Evolutionary conservation across 306 rosid species (phyloP).

Genomic region (Acacia crassicarpa): DNA sequence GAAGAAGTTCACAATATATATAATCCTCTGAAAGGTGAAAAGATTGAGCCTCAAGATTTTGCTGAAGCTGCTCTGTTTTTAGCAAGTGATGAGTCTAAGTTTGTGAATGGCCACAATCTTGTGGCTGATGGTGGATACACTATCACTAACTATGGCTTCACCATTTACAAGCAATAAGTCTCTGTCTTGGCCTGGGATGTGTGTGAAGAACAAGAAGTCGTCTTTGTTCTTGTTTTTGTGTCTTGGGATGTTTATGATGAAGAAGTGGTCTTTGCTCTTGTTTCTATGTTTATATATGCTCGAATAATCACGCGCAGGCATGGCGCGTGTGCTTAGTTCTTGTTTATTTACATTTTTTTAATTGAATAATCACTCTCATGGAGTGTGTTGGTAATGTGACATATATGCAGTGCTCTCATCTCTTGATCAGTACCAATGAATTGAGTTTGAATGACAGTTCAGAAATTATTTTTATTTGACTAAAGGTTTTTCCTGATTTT

Average conservation of each 20-base stretch:
- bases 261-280: not conserved
- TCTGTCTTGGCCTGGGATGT: too few species aligned
- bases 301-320: not conserved
- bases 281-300: not conserved
- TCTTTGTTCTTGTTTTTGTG: too few species aligned
- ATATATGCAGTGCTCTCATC: too few species aligned
- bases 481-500: too few species aligned
- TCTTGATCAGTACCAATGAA: too few species aligned
- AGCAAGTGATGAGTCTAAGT: constrained; percentile 44
- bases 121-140: not conserved
- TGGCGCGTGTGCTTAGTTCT: not conserved
- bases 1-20: constrained; percentile 19
- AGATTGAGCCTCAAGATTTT: not conserved
- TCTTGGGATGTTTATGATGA: not conserved
- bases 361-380: not conserved
- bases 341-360: not conserved
- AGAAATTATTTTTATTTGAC: too few species aligned
- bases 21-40: not conserved
- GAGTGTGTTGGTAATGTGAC: too few species aligned
- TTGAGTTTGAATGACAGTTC: too few species aligned
- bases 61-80: constrained; percentile 34
- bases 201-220: too few species aligned
- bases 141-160: not conserved
- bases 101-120: not conserved
- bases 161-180: not conserved